Conservation (phyloP, 2,329 filamentous ascomycete species). For the Apiospora phragmitis region DNA sequence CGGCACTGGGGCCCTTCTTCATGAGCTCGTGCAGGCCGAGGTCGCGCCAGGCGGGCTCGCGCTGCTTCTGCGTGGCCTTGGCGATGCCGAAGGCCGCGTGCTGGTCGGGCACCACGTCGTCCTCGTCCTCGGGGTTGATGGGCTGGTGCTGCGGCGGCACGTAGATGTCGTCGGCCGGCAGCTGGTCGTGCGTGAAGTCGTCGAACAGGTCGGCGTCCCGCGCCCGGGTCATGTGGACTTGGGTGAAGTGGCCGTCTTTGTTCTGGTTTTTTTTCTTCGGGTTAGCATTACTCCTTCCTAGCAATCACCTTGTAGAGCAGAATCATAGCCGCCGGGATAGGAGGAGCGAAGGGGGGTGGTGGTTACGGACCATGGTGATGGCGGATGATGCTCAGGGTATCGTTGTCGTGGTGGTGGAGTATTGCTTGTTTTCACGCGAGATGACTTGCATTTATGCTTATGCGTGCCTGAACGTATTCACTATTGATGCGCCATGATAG, state of each 20-base stretch:
- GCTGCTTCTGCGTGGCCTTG: conserved; percentile 70
- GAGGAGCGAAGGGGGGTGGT: background rate
- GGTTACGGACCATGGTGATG: background rate
- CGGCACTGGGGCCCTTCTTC: conserved; percentile 55
- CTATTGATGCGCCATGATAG: background rate
- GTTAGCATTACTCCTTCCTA: too few species aligned
- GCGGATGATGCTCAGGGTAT: background rate
- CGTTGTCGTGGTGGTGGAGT: background rate
- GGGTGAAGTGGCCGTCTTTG: conserved; percentile 75
- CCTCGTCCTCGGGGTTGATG: conserved; percentile 84
- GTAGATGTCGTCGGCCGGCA: conserved; percentile 78
- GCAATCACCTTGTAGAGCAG: too few species aligned
- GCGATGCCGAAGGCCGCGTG: conserved; percentile 86
- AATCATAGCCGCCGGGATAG: background rate
- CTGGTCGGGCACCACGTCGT: conserved; percentile 85
- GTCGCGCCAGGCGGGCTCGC: conserved; percentile 78
- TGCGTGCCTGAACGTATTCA: background rate
- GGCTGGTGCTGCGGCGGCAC: conserved; percentile 79
- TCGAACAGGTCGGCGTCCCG: conserved; percentile 79
- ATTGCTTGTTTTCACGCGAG: background rate
- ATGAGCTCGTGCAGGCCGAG: conserved; percentile 72
- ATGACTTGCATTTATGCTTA: background rate
- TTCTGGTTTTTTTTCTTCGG: conserved; percentile 52
- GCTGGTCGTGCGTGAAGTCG: conserved; percentile 69
- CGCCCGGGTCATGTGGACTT: conserved; percentile 72